Conservation (phyloP, 1,139 yeast species). For the Lodderomyces orthopsilosis region DNA sequence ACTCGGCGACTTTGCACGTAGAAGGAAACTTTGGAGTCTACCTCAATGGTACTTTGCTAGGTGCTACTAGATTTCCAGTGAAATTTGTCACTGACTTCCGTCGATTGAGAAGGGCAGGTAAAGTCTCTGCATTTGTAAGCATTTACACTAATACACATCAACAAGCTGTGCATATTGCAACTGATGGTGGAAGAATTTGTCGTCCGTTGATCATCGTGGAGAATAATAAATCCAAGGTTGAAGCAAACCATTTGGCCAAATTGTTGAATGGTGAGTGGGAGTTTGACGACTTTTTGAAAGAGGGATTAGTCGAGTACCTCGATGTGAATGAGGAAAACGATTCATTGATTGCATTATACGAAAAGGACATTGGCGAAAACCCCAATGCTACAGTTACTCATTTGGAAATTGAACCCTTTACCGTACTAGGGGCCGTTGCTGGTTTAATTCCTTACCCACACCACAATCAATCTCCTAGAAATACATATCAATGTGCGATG, state of each 20-base stretch:
- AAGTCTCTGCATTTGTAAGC: conserved; percentile 85
- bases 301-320: conserved; percentile 89
- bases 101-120: conserved; percentile 77
- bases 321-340: conserved; percentile 99
- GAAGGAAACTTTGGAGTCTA: conserved; percentile 79
- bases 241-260: conserved; percentile 61
- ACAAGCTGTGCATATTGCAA: conserved; percentile 91
- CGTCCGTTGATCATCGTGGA: conserved; percentile 88
- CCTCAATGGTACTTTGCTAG: conserved; percentile 90
- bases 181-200: conserved; percentile 98
- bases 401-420: conserved; percentile 93
- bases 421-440: conserved; percentile 96
- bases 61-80: conserved; percentile 82
- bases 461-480: conserved; percentile 98
- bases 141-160: conserved; percentile 89
- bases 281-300: conserved; percentile 83
- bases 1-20: conserved; percentile 79
- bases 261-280: conserved; percentile 69
- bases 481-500: conserved; percentile 99
- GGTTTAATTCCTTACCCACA: conserved; percentile 99
- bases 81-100: conserved; percentile 80
- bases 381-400: conserved; percentile 61
- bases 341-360: conserved; percentile 88
- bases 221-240: conserved; percentile 67
- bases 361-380: conserved; percentile 39